Evolutionary conservation across 495 filamentous ascomycete genomes (phyloP).

Genomic region (Lepidopterella palustris): DNA sequence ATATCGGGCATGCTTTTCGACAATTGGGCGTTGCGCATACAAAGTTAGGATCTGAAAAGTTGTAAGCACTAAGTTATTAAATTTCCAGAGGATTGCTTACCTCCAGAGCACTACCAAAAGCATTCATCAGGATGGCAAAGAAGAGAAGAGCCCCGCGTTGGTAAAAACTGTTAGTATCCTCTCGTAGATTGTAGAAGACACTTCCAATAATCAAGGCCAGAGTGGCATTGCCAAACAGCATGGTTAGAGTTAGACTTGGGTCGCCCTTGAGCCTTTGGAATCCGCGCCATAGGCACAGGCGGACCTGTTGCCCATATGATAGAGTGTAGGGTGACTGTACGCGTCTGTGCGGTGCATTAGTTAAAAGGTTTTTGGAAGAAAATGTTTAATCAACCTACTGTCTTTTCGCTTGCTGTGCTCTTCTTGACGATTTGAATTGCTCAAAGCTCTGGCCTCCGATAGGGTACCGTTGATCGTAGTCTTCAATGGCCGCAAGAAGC

Average conservation of each 20-base stretch:
- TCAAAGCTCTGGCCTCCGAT: conserved; percentile 58
- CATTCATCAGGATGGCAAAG: conserved; percentile 82
- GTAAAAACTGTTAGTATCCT: conserved; percentile 64
- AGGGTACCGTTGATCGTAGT: conserved; percentile 57
- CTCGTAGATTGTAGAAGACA: conserved; percentile 70
- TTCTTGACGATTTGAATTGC: conserved; percentile 61
- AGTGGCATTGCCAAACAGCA: conserved; percentile 64
- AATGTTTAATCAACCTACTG: conserved; percentile 23
- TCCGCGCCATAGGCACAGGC: conserved; percentile 68
- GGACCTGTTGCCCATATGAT: conserved; percentile 62
- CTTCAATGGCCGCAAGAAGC: conserved; percentile 64
- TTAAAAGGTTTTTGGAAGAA: not conserved
- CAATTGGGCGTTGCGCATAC: conserved; percentile 83
- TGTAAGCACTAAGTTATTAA: not conserved
- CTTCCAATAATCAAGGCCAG: conserved; percentile 74
- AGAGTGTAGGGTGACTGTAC: conserved; percentile 69
- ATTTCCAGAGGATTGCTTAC: not conserved
- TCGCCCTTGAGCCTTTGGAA: conserved; percentile 66
- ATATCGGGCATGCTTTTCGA: conserved; percentile 85
- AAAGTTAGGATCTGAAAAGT: conserved; percentile 58
- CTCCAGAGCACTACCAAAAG: conserved; percentile 71
- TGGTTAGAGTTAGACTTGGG: conserved; percentile 60
- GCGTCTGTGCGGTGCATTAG: conserved; percentile 34
- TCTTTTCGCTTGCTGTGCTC: conserved; percentile 59
- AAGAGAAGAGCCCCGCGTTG: conserved; percentile 76